These are phyloP conservation scores for Podila clonocystis DNA, from an alignment of 192 early-diverging fungal genomes.

Conservation along the genomic window DNA sequence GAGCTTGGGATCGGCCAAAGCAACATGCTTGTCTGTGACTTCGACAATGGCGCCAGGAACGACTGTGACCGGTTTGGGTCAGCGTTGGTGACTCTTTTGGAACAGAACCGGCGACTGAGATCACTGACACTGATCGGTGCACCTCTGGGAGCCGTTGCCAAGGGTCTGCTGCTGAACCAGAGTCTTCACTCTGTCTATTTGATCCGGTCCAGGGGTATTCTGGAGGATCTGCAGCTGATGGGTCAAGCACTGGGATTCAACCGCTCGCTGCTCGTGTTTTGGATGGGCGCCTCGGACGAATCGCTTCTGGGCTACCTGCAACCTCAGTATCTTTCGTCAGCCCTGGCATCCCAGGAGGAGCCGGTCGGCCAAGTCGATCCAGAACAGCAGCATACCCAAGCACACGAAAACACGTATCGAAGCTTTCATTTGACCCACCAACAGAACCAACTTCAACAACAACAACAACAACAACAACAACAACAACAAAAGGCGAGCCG, in stretches of 20 bases:
- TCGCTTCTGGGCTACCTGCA: constrained; percentile 15
- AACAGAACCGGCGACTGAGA: constrained; percentile 28
- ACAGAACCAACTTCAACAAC: constrained; percentile 7
- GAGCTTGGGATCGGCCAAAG: constrained; percentile 42
- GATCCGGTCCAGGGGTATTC: constrained; percentile 31
- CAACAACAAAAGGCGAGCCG: background rate
- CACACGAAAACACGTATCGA: constrained; percentile 24
- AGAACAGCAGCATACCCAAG: constrained; percentile 2
- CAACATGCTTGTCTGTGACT: background rate
- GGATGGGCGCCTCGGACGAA: constrained; percentile 43
- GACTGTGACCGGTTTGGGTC: constrained; percentile 28
- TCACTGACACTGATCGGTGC: constrained; percentile 26
- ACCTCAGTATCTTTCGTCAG: background rate
- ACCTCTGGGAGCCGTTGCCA: constrained; percentile 28
- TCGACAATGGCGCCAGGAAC: background rate
- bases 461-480: background rate
- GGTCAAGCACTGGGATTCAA: constrained; percentile 32
- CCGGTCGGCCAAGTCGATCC: background rate
- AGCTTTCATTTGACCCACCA: constrained; percentile 22
- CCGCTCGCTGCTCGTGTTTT: constrained; percentile 37
- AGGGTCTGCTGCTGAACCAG: constrained; percentile 38
- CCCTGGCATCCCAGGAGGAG: background rate
- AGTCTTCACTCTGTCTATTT: constrained; percentile 34
- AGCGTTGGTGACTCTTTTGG: constrained; percentile 22
- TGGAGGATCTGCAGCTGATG: constrained; percentile 42